Conservation (phyloP, 2,329 filamentous ascomycete genomes). For the Fusarium citri region DNA sequence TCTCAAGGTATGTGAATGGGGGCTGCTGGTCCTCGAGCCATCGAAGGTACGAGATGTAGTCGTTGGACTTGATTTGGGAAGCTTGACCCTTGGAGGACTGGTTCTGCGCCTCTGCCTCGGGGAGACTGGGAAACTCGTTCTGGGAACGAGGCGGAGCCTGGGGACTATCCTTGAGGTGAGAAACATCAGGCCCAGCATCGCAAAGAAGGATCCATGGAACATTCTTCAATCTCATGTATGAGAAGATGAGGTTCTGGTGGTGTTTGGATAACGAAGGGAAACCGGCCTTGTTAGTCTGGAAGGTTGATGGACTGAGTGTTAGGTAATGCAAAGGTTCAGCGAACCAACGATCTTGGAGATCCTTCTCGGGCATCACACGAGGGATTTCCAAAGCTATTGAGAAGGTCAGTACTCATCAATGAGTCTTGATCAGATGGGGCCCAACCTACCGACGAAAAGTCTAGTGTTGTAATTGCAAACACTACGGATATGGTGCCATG, state of each 20-base stretch:
- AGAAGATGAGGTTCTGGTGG: constrained; percentile 71
- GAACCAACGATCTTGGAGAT: constrained; percentile 75
- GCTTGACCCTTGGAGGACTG: constrained; percentile 28
- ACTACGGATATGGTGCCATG: constrained; percentile 88
- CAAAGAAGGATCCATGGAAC: constrained; percentile 72
- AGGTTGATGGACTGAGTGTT: constrained; percentile 64
- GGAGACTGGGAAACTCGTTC: constrained; percentile 74
- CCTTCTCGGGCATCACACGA: constrained; percentile 67
- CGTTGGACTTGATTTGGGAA: constrained; percentile 45
- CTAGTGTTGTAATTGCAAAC: constrained; percentile 86
- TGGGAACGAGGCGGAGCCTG: constrained; percentile 52
- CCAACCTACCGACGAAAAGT: constrained; percentile 81
- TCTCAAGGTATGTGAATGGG: constrained; percentile 64
- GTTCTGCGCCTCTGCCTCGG: constrained; percentile 67
- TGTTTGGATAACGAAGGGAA: constrained; percentile 70
- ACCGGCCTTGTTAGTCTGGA: constrained; percentile 70
- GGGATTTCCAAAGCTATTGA: constrained; percentile 67
- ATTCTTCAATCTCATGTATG: constrained; percentile 73
- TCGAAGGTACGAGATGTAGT: constrained; percentile 81
- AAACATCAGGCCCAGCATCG: constrained; percentile 66
- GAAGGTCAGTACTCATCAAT: neutral
- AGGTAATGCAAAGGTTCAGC: constrained; percentile 74
- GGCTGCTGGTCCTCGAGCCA: constrained; percentile 87
- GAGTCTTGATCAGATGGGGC: too few species aligned
- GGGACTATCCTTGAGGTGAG: constrained; percentile 45